phyloP scores from a whole-genome alignment of 306 rosid species.

The Quercus aquifolioides region DNA sequence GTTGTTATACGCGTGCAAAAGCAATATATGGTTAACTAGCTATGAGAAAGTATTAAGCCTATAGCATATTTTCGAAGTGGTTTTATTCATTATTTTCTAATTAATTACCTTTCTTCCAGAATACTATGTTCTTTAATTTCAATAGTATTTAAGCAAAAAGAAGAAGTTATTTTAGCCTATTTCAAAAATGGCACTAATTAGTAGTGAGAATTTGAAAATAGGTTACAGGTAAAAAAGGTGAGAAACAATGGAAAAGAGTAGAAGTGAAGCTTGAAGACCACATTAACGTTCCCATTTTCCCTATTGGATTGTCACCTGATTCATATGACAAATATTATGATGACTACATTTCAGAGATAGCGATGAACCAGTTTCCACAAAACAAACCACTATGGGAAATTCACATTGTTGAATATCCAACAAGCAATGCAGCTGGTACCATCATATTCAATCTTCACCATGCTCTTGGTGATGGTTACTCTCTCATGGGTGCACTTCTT shows the following conservation, averaged over 20 bases:
- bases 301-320: slow-evolving; percentile 16
- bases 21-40: too few species aligned
- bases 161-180: not conserved
- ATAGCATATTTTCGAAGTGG: too few species aligned
- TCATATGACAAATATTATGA: slow-evolving; percentile 37
- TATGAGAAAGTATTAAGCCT: too few species aligned
- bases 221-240: slow-evolving; percentile 30
- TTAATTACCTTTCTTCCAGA: too few species aligned
- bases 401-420: slow-evolving; percentile 49
- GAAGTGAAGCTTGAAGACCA: slow-evolving; percentile 50
- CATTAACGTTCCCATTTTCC: slow-evolving; percentile 32
- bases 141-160: not conserved
- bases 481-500: slow-evolving; percentile 62
- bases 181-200: not conserved
- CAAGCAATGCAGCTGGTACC: slow-evolving; percentile 36
- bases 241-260: slow-evolving; percentile 49
- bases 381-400: slow-evolving; percentile 54
- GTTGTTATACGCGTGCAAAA: too few species aligned
- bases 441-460: slow-evolving; percentile 52
- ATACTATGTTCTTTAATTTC: not conserved
- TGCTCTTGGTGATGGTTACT: slow-evolving; percentile 67
- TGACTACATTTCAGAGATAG: slow-evolving; percentile 37
- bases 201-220: slow-evolving; percentile 7
- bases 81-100: too few species aligned
- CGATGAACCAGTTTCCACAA: slow-evolving; percentile 28